Conservation (phyloP, 164 flowering plant species). For the Magnolia sinica region DNA sequence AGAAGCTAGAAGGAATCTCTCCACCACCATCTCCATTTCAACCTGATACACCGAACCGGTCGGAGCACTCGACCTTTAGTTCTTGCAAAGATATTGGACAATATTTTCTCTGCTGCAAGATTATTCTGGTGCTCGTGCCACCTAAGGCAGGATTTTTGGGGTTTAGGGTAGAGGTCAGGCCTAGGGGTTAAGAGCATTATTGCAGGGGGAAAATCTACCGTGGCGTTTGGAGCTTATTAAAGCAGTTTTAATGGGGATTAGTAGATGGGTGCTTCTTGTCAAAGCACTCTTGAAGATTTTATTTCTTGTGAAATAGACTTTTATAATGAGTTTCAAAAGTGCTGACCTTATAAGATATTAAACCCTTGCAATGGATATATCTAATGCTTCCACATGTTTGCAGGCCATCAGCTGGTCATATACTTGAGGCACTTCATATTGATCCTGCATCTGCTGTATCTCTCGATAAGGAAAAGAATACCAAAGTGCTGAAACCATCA, state of each 20-base stretch:
- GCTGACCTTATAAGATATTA: constrained; percentile 17
- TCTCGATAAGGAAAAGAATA: constrained; percentile 66
- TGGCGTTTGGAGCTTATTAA: constrained; percentile 11
- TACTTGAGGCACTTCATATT: constrained; percentile 91
- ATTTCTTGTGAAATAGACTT: constrained; percentile 14
- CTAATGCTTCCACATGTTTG: constrained; percentile 5
- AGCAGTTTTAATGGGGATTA: constrained; percentile 7
- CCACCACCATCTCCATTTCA: constrained; percentile 87
- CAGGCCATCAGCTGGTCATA: constrained; percentile 43
- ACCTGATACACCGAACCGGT: constrained; percentile 79
- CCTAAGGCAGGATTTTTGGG: constrained; percentile 48
- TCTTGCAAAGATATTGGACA: constrained; percentile 83
- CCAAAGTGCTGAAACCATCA: constrained; percentile 50
- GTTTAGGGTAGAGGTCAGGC: constrained; percentile 44
- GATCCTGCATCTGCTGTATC: constrained; percentile 97
- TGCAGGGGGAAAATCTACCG: constrained; percentile 22
- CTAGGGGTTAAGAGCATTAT: constrained; percentile 37
- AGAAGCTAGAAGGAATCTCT: constrained; percentile 66
- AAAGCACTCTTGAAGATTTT: constrained; percentile 31
- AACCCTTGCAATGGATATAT: constrained; percentile 72
- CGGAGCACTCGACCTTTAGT: constrained; percentile 98
- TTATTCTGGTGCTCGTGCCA: constrained; percentile 44
- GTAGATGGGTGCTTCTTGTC: constrained; percentile 30
- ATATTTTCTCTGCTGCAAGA: constrained; percentile 87
- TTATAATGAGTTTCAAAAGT: constrained; percentile 4